Evolutionary conservation across 1,139 yeast species (phyloP).

Genomic region (Yamadazyma buinensis): DNA sequence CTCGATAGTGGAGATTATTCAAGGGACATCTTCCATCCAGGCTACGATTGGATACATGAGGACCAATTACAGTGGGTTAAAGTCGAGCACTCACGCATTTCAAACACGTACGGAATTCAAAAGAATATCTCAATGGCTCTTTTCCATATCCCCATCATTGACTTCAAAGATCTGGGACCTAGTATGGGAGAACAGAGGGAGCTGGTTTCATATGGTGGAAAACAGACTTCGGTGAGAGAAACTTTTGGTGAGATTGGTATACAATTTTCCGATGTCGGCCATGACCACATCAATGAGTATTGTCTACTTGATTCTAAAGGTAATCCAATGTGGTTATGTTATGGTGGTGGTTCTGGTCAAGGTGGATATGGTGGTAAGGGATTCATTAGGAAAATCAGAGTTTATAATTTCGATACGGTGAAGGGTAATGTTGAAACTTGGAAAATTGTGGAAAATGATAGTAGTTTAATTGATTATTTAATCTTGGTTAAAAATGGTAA

Average conservation of each 20-base stretch:
- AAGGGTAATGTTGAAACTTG: slow-evolving; percentile 57
- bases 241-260: slow-evolving; percentile 63
- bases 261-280: slow-evolving; percentile 75
- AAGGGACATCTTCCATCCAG: slow-evolving; percentile 61
- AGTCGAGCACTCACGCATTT: slow-evolving; percentile 29
- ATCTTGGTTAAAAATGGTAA: slow-evolving; percentile 58
- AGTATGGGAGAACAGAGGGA: slow-evolving; percentile 63
- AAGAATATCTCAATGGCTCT: slow-evolving; percentile 76
- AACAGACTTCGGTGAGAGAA: slow-evolving; percentile 62
- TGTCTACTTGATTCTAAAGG: too few relatives aligned
- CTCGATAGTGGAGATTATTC: slow-evolving; percentile 80
- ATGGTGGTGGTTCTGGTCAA: slow-evolving; percentile 91
- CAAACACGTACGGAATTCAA: slow-evolving; percentile 25
- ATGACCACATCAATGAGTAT: slow-evolving; percentile 91
- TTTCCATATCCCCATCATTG: slow-evolving; percentile 90
- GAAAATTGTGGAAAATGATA: slow-evolving; percentile 63
- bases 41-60: slow-evolving; percentile 84
- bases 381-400: slow-evolving; percentile 68
- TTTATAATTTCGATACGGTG: slow-evolving; percentile 61
- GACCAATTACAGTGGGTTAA: slow-evolving; percentile 63
- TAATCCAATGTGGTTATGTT: slow-evolving; percentile 86
- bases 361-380: slow-evolving; percentile 96
- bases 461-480: slow-evolving; percentile 48
- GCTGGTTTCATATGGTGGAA: slow-evolving; percentile 72
- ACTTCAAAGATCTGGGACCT: slow-evolving; percentile 52